These are phyloP conservation scores for Arachis hypogaea DNA, from an alignment of 306 rosid species.

Conservation along the genomic window DNA sequence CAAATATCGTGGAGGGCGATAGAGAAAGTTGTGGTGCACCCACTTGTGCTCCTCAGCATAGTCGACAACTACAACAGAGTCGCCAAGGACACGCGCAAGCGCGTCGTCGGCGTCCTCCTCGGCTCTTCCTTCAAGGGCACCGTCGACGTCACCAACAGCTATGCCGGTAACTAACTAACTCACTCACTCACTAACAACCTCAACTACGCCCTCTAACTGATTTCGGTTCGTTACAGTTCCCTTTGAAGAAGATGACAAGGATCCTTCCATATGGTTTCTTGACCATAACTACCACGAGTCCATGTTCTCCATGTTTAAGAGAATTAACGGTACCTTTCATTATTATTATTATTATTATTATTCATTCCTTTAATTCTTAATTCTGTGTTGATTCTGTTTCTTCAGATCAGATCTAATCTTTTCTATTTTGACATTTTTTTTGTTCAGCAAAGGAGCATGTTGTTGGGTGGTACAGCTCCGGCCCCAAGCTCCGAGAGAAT, in stretches of 20 bases:
- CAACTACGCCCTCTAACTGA: not conserved
- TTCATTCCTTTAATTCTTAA: not conserved
- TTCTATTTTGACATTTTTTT: not conserved
- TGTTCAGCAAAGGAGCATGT: conserved; percentile 88
- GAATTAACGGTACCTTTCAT: conserved; percentile 72
- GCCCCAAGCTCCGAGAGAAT: conserved; percentile 88
- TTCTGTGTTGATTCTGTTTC: not conserved
- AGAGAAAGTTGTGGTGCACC: conserved; percentile 90
- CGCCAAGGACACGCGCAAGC: conserved; percentile 81
- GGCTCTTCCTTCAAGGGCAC: conserved; percentile 80
- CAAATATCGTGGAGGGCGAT: conserved; percentile 71
- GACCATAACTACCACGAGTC: conserved; percentile 93
- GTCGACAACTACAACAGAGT: conserved; percentile 91
- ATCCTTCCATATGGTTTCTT: conserved; percentile 91
- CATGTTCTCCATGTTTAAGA: conserved; percentile 96
- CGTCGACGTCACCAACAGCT: conserved; percentile 89
- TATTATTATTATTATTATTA: not conserved
- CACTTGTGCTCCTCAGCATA: conserved; percentile 83
- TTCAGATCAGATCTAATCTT: conserved; percentile 21
- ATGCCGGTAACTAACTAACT: conserved; percentile 62
- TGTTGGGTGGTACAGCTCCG: conserved; percentile 95
- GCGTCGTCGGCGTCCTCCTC: conserved; percentile 87
- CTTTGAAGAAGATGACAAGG: conserved; percentile 93
- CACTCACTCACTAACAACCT: not conserved
- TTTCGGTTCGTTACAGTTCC: conserved; percentile 61